Conservation (phyloP, 805 yeast genomes). For the Ogataea nonfermentans region DNA sequence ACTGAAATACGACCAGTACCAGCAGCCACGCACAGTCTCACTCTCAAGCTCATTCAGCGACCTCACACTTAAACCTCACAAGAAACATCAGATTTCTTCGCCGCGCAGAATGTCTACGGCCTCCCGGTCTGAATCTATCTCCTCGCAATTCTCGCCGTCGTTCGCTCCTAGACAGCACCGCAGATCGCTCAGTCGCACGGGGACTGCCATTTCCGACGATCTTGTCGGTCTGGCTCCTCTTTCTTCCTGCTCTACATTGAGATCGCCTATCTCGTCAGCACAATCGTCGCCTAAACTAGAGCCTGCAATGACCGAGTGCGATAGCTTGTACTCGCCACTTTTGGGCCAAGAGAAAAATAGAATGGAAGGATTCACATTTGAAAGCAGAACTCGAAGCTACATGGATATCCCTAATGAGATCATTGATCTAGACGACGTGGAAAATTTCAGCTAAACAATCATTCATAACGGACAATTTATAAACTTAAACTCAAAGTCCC, state of each 20-base stretch:
- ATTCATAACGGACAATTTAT: no score
- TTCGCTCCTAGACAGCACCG: conserved; percentile 12
- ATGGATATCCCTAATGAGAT: conserved; percentile 11
- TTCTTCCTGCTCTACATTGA: conserved; percentile 1
- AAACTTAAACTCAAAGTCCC: no score
- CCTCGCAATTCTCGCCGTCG: conserved; percentile 1
- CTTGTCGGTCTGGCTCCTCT: conserved; percentile 5
- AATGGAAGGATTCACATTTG: conserved; percentile 17
- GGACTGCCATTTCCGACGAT: conserved; percentile 14
- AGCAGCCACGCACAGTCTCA: conserved; percentile 8
- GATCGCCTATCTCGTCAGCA: conserved; percentile 8
- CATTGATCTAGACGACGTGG: conserved; percentile 23
- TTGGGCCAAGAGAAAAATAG: conserved; percentile 10
- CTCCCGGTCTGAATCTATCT: neutral
- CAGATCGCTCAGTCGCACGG: conserved; percentile 15
- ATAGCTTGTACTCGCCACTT: conserved; percentile 4
- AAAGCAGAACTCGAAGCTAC: neutral
- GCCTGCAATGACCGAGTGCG: conserved; percentile 8
- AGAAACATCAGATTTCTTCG: conserved; percentile 6
- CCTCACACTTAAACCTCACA: conserved; percentile 7
- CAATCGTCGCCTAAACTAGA: conserved; percentile 10
- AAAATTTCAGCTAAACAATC: conserved; percentile 4
- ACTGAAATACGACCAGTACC: conserved; percentile 12
- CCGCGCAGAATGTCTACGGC: conserved; percentile 3
- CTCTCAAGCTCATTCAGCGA: conserved; percentile 4